phyloP scores from a whole-genome alignment of 2,329 filamentous ascomycete species.

The Plenodomus lindquistii region DNA sequence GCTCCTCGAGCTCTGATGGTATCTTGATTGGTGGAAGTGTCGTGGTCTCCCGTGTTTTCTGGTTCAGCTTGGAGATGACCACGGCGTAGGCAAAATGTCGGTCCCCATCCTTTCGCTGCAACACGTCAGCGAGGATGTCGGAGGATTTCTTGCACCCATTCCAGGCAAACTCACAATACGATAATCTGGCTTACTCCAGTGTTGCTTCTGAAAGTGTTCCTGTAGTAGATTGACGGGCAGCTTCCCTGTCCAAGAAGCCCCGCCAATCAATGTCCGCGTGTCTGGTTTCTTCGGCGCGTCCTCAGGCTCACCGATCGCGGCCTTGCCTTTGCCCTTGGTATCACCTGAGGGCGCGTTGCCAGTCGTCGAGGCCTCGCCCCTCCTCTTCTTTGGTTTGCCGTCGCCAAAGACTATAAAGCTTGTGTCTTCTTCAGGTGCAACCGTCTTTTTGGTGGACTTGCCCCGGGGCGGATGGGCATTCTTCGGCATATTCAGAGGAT shows the following conservation, averaged over 20 bases:
- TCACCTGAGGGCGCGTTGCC: slow-evolving; percentile 14
- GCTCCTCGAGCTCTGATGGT: slow-evolving; percentile 73
- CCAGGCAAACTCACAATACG: slow-evolving; percentile 62
- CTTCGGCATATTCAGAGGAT: slow-evolving; percentile 49
- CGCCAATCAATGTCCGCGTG: slow-evolving; percentile 80
- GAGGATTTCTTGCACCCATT: too few species aligned
- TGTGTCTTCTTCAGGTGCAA: slow-evolving; percentile 51
- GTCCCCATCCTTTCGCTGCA: slow-evolving; percentile 69
- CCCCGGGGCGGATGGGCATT: slow-evolving; percentile 54
- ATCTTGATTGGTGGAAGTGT: slow-evolving; percentile 81
- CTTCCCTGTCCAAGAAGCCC: slow-evolving; percentile 96
- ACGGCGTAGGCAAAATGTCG: slow-evolving; percentile 76
- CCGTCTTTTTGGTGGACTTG: slow-evolving; percentile 46
- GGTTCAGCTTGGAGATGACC: slow-evolving; percentile 71
- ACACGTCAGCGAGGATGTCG: slow-evolving; percentile 7
- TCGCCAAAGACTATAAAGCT: slow-evolving; percentile 56
- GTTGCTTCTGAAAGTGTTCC: slow-evolving; percentile 93
- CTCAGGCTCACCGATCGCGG: slow-evolving; percentile 26
- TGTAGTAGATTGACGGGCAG: slow-evolving; percentile 90
- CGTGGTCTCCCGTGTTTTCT: slow-evolving; percentile 78
- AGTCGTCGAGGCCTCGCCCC: slow-evolving; percentile 23
- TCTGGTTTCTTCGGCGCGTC: slow-evolving; percentile 62
- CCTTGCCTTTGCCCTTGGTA: slow-evolving; percentile 42
- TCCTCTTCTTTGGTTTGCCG: slow-evolving; percentile 50
- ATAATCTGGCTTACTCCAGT: slow-evolving; percentile 94